phyloP scores from a whole-genome alignment of 495 filamentous ascomycete genomes.

The Talaromyces stipitatus region DNA sequence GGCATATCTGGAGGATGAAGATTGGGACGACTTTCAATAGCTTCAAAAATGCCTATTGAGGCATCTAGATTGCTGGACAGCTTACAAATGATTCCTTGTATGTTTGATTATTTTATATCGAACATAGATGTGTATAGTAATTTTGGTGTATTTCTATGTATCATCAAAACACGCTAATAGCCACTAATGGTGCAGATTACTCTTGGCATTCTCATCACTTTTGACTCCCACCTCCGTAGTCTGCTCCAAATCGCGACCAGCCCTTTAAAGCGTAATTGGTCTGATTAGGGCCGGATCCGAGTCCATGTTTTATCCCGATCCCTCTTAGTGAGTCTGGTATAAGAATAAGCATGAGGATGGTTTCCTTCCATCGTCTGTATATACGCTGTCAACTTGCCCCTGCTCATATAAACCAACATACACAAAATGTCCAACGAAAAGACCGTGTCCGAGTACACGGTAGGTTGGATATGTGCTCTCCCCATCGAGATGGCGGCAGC shows the following conservation, averaged over 20 bases:
- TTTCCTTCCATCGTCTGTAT: too few relatives aligned
- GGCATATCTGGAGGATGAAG: not conserved
- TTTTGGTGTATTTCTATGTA: too few relatives aligned
- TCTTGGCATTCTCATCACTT: too few relatives aligned
- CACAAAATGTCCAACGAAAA: not conserved
- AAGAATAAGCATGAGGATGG: too few relatives aligned
- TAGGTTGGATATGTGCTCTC: slow-evolving; percentile 21
- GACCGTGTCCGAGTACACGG: slow-evolving; percentile 10
- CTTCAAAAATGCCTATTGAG: too few relatives aligned
- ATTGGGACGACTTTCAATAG: not conserved
- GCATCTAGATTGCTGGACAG: too few relatives aligned
- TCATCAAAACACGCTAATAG: too few relatives aligned
- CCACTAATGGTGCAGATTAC: too few relatives aligned
- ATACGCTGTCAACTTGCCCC: not conserved
- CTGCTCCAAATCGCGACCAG: not conserved
- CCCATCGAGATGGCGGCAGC: slow-evolving; percentile 15
- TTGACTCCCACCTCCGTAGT: not conserved
- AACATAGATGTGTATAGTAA: too few relatives aligned
- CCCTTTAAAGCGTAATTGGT: not conserved
- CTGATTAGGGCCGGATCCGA: not conserved
- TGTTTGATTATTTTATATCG: too few relatives aligned
- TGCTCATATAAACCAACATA: not conserved
- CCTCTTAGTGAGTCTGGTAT: too few relatives aligned
- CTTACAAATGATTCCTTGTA: too few relatives aligned
- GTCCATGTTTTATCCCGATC: not conserved